Evolutionary conservation across 2,329 filamentous ascomycete genomes (phyloP).

Genomic region (Cladosporium sp.): DNA sequence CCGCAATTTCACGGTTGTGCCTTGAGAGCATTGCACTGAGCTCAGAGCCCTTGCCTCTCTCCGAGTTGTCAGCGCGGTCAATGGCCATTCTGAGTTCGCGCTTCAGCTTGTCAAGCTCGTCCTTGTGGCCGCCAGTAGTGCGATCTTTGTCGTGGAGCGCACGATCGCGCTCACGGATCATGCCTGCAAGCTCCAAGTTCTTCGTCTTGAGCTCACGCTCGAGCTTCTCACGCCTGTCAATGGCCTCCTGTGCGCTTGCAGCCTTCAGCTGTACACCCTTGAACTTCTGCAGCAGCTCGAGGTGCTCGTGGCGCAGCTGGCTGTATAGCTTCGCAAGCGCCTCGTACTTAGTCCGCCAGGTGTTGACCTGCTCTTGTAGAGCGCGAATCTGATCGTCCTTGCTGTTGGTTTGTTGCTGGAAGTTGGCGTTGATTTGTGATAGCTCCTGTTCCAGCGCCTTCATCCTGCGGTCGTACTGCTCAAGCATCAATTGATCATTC

Average conservation of each 20-base stretch:
- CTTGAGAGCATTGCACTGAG: conserved; percentile 91
- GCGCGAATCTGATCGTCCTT: conserved; percentile 93
- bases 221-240: conserved; percentile 90
- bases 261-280: conserved; percentile 96
- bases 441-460: conserved; percentile 91
- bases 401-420: conserved; percentile 80
- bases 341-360: conserved; percentile 96
- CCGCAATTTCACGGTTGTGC: conserved; percentile 95
- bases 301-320: conserved; percentile 89
- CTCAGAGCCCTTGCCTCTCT: conserved; percentile 91
- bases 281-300: conserved; percentile 93
- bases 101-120: conserved; percentile 92
- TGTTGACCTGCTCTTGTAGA: conserved; percentile 95
- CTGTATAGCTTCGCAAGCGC: conserved; percentile 95
- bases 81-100: conserved; percentile 89
- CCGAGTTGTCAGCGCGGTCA: conserved; percentile 87
- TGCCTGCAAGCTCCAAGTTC: conserved; percentile 96
- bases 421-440: conserved; percentile 76
- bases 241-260: conserved; percentile 93
- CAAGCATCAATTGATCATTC: conserved; percentile 93
- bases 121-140: conserved; percentile 79
- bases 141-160: conserved; percentile 92
- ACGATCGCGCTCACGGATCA: conserved; percentile 95
- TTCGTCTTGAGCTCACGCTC: conserved; percentile 99
- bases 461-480: conserved; percentile 91